These are phyloP conservation scores for Arthrobotrys entomopaga DNA, from an alignment of 2,329 filamentous ascomycete species.

Conservation along the genomic window DNA sequence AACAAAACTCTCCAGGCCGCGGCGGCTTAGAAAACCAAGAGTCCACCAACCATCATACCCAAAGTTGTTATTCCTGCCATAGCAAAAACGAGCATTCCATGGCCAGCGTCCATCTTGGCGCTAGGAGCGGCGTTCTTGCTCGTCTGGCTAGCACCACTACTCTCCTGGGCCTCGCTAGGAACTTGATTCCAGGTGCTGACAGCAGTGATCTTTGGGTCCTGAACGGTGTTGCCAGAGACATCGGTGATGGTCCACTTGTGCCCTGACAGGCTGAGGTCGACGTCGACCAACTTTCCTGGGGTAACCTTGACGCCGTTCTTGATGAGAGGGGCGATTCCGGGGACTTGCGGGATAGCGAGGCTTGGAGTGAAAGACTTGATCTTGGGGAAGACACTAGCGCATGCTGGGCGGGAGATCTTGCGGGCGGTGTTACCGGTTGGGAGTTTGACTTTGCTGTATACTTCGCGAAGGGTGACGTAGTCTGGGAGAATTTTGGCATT, in stretches of 20 bases:
- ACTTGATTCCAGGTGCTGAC: slow-evolving; percentile 53
- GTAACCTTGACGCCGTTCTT: slow-evolving; percentile 49
- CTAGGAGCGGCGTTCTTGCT: slow-evolving; percentile 44
- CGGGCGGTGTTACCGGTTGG: slow-evolving; percentile 52
- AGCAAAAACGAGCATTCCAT: slow-evolving; percentile 4
- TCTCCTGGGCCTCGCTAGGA: slow-evolving; percentile 12
- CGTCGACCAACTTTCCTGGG: slow-evolving; percentile 36
- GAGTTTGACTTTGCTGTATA: slow-evolving; percentile 55
- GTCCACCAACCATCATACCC: slow-evolving; percentile 31
- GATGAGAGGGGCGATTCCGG: slow-evolving; percentile 38
- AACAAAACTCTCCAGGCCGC: not conserved
- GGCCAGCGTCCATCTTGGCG: slow-evolving; percentile 5
- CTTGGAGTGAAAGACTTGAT: slow-evolving; percentile 38
- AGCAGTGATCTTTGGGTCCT: slow-evolving; percentile 37
- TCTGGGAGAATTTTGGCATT: slow-evolving; percentile 63
- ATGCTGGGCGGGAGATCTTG: slow-evolving; percentile 54
- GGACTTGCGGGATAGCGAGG: slow-evolving; percentile 22
- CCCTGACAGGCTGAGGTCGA: slow-evolving; percentile 38
- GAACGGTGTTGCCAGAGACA: slow-evolving; percentile 31
- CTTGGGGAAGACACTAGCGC: slow-evolving; percentile 42
- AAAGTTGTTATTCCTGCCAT: slow-evolving; percentile 33
- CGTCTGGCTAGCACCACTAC: slow-evolving; percentile 16
- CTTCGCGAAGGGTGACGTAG: slow-evolving; percentile 60
- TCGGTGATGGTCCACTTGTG: slow-evolving; percentile 54
- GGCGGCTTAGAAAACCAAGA: slow-evolving; percentile 24